phyloP scores from a whole-genome alignment of 2,329 filamentous ascomycete species.

The Ophiostoma sp. region DNA sequence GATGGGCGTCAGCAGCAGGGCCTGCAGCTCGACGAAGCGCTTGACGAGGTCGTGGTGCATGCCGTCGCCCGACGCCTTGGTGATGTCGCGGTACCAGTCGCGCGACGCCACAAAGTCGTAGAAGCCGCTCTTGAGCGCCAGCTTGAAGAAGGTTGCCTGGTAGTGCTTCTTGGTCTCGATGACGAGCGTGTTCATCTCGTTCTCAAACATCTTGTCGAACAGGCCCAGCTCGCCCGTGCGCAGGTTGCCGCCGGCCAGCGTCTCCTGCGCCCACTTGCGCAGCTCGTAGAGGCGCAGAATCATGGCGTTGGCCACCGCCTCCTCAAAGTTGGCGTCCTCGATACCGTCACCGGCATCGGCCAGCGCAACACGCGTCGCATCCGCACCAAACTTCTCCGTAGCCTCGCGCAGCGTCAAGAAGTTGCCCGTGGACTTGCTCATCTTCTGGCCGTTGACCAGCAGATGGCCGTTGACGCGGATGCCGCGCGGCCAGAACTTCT shows the following conservation, averaged over 20 bases:
- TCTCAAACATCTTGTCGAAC: conserved; percentile 85
- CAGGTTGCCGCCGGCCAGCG: conserved; percentile 59
- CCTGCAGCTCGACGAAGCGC: conserved; percentile 73
- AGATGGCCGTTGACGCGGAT: conserved; percentile 89
- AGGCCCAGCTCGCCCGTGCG: conserved; percentile 68
- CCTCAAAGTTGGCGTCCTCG: conserved; percentile 94
- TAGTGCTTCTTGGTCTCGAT: conserved; percentile 74
- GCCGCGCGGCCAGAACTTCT: conserved; percentile 80
- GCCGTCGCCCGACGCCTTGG: conserved; percentile 67
- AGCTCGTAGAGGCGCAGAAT: conserved; percentile 75
- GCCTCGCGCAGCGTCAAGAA: conserved; percentile 87
- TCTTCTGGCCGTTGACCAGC: conserved; percentile 94
- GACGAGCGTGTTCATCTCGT: conserved; percentile 84
- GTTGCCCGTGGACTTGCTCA: conserved; percentile 96
- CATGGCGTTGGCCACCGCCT: conserved; percentile 85
- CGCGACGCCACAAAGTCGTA: conserved; percentile 85
- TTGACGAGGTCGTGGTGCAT: conserved; percentile 79
- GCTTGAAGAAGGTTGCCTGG: conserved; percentile 71
- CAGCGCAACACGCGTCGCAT: conserved; percentile 80
- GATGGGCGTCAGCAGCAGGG: conserved; percentile 65
- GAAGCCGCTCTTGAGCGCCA: conserved; percentile 77
- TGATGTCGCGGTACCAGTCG: conserved; percentile 84
- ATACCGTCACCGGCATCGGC: conserved; percentile 93
- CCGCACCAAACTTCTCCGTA: conserved; percentile 87
- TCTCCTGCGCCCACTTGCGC: conserved; percentile 88